phyloP scores from a whole-genome alignment of 1,139 yeast genomes.

The Arxiozyma bovina region DNA sequence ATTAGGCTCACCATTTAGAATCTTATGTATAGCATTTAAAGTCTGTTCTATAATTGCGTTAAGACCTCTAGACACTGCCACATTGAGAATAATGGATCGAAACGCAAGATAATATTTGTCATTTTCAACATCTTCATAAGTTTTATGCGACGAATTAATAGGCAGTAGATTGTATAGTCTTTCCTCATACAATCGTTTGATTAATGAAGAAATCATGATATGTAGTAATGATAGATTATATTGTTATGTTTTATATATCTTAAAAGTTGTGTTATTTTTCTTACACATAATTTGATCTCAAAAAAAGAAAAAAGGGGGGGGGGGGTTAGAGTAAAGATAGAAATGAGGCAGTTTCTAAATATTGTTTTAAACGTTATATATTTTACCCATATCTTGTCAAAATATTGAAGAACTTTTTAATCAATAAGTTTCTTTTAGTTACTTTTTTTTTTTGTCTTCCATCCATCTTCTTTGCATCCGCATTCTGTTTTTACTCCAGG shows the following conservation, averaged over 20 bases:
- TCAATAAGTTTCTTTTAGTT: no score
- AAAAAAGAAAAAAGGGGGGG: not conserved
- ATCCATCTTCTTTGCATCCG: no score
- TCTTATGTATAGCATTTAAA: conserved; percentile 17
- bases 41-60: conserved; percentile 17
- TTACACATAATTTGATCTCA: no score
- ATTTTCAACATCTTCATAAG: conserved; percentile 24
- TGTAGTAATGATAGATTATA: not conserved
- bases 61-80: conserved; percentile 23
- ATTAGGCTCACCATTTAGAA: conserved; percentile 14
- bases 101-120: conserved; percentile 23
- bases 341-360: no score
- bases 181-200: conserved; percentile 19
- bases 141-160: conserved; percentile 15
- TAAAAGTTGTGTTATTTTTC: no score
- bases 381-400: no score
- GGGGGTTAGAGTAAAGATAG: no score
- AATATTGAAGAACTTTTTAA: no score
- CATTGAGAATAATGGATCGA: conserved; percentile 24
- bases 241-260: no score
- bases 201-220: conserved; percentile 6
- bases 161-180: conserved; percentile 21
- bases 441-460: no score
- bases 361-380: no score
- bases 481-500: no score